A percentile compares a stretch with the other conserved stretches of the same genome.
Conservation (phyloP, 208 protist species). For the Plasmodiophora brassicae region DNA sequence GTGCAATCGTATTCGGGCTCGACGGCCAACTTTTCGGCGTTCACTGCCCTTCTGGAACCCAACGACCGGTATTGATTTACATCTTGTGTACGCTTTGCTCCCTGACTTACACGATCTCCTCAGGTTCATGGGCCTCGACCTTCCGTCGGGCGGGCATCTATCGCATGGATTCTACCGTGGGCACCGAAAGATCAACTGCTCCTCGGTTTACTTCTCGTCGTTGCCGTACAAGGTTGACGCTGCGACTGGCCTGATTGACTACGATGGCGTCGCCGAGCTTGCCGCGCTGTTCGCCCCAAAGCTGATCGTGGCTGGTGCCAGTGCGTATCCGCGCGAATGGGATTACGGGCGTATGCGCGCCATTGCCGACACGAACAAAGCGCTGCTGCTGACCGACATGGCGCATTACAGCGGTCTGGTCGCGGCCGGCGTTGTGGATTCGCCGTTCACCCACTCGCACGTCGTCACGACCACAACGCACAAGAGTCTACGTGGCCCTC, state of each 20-base stretch:
- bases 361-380: constrained; percentile 73
- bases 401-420: constrained; percentile 81
- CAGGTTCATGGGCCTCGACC: constrained; percentile 67
- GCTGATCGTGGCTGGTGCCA: constrained; percentile 83
- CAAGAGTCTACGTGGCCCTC: constrained; percentile 97
- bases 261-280: constrained; percentile 64
- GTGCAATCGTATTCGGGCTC: constrained; percentile 97
- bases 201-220: constrained; percentile 94
- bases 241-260: constrained; percentile 88
- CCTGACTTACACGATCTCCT: background rate
- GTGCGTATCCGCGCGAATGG: constrained; percentile 91
- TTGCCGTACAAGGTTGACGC: constrained; percentile 81
- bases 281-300: constrained; percentile 81
- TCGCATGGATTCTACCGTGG: constrained; percentile 95
- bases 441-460: constrained; percentile 90
- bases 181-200: constrained; percentile 89
- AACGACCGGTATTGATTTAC: constrained; percentile 73
- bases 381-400: constrained; percentile 94
- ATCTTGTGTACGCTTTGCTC: background rate
- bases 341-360: constrained; percentile 78
- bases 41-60: constrained; percentile 87
- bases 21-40: constrained; percentile 94
- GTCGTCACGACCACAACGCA: constrained; percentile 99
- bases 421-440: constrained; percentile 34
- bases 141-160: constrained; percentile 78